Evolutionary conservation across 1,284 basidiomycete species (phyloP).

Genomic region (Leccinum pachyderme): DNA sequence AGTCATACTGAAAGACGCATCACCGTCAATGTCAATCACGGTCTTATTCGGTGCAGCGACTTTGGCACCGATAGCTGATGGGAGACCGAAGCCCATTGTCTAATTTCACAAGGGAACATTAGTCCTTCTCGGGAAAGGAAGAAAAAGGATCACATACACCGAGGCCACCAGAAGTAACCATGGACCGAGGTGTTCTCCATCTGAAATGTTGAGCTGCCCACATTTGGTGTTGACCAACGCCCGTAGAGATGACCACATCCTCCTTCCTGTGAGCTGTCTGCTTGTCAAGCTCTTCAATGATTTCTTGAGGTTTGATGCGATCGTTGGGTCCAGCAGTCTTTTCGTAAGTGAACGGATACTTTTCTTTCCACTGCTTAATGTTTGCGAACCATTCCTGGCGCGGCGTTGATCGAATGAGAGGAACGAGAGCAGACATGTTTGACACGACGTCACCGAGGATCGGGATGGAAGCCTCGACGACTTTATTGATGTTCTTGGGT

Average conservation of each 20-base stretch:
- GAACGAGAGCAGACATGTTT: conserved; percentile 81
- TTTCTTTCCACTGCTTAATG: conserved; percentile 83
- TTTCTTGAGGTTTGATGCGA: conserved; percentile 94
- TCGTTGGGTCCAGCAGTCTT: conserved; percentile 58
- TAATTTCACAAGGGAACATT: conserved; percentile 29
- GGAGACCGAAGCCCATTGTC: conserved; percentile 98
- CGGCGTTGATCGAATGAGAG: conserved; percentile 65
- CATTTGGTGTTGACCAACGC: conserved; percentile 99
- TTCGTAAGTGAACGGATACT: conserved; percentile 89
- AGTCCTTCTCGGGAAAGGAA: not conserved
- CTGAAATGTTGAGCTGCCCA: conserved; percentile 96
- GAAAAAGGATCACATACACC: conserved; percentile 58
- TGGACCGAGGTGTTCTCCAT: conserved; percentile 84
- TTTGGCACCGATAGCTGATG: conserved; percentile 93
- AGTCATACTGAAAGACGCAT: conserved; percentile 98
- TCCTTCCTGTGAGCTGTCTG: conserved; percentile 80
- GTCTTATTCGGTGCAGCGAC: conserved; percentile 93
- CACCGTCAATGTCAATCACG: conserved; percentile 96
- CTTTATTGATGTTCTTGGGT: conserved; percentile 99
- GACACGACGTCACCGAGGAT: conserved; percentile 91
- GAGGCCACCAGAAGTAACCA: conserved; percentile 96
- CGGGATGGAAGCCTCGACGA: conserved; percentile 92
- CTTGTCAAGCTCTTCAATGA: conserved; percentile 87
- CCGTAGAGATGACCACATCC: conserved; percentile 86
- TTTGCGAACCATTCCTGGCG: conserved; percentile 81